Evolutionary conservation across 2,329 filamentous ascomycete species (phyloP).

Genomic region (Fusarium tuaranense): DNA sequence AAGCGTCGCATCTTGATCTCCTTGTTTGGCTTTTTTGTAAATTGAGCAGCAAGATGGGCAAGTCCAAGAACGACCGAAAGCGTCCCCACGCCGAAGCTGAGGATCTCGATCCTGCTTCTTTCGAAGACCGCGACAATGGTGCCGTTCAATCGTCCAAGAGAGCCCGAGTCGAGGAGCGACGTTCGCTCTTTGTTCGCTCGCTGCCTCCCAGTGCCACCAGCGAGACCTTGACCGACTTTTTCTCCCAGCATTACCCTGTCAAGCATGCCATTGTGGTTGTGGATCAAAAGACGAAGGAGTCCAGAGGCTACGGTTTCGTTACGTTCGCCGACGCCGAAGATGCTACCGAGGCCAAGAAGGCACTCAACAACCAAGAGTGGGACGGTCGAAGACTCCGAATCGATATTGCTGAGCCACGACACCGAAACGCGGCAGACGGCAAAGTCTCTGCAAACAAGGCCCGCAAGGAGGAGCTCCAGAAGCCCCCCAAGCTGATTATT

Average conservation of each 20-base stretch:
- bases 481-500: constrained; percentile 83
- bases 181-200: constrained; percentile 91
- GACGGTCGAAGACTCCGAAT: constrained; percentile 86
- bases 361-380: constrained; percentile 82
- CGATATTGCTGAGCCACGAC: constrained; percentile 88
- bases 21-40: neutral
- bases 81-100: constrained; percentile 51
- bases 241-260: constrained; percentile 93
- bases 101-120: constrained; percentile 43
- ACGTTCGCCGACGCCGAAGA: constrained; percentile 96
- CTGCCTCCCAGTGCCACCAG: constrained; percentile 83
- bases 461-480: constrained; percentile 69
- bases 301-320: constrained; percentile 95
- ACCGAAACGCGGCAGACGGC: constrained; percentile 69
- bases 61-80: constrained; percentile 50
- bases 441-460: constrained; percentile 60
- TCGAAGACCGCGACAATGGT: constrained; percentile 49
- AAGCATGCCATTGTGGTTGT: constrained; percentile 95
- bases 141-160: constrained; percentile 61
- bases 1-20: constrained; percentile 4
- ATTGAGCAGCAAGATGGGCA: constrained; percentile 41
- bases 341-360: constrained; percentile 81
- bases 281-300: constrained; percentile 87
- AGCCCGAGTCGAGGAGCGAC: constrained; percentile 68
- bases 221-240: constrained; percentile 86